Base-by-base conservation (phyloP, 768 basidiomycete genomes). In the Punctularia strigosozonata region DNA sequence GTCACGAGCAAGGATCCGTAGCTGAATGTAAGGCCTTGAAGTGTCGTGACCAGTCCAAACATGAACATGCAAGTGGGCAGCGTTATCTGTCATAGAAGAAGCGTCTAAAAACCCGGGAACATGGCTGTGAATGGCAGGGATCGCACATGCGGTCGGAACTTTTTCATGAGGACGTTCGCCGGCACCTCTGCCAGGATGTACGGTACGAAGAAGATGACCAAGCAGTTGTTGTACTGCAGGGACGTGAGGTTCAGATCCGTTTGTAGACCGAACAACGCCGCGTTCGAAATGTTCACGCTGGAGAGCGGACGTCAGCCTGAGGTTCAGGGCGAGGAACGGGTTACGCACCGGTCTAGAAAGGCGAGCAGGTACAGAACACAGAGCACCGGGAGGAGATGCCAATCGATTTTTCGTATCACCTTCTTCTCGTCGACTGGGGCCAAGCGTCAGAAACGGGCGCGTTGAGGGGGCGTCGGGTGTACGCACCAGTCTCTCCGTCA, bases 321-420 rank as follows among this genome's bases (percentile, higher is more conserved):
- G 18, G 21, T 4, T 18, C 10, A 14, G 31, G 15, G 24, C 14
- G 17, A 33, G 2, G 3, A n/a, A 13, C 13, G 18, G 23, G 34
- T 19, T 8, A 40, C 50, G 30, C 25, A 53, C 53, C 52, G 49
- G 36, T 59, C 59, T 14, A 69, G 55, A 54, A 68, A 68, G 14
- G 64, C 62, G 10, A 69, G 52, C 6, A 66, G 51, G 47, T 65
- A 65, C 19, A 71, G 55, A 4, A 67, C 44, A 25, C 59, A 57
- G 13, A 71, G 55, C 41, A 59, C 62, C 26, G 68, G 68, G 4
- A 69, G 52, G 33, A 71, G 47, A 22, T 50, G 53, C 5, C 51
- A 14, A 43, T 62, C 60, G 20, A 62, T 54, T 49, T 62, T 62
- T 22, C 52, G 46, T n/a, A 61, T n/a, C 18, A 61, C 41, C 39